Percentiles rank a stretch among this genome's conserved stretches.
Evolutionary conservation across 352 stramenopile species (phyloP).

Genomic region (Pythium aquatile): DNA sequence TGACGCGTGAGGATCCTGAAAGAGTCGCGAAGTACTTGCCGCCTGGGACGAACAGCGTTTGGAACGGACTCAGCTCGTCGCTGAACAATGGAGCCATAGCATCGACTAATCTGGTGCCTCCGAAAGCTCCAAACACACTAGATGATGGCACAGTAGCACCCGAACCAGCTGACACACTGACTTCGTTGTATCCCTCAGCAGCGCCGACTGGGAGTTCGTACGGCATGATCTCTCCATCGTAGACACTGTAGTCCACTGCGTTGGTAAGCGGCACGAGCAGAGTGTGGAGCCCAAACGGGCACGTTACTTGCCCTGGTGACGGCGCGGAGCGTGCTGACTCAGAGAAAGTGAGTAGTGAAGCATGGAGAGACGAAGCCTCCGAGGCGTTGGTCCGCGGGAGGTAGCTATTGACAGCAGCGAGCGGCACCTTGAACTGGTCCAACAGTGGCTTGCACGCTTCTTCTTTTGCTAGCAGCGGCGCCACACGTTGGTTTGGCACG

Average conservation of each 20-base stretch:
- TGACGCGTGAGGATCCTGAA: conserved; percentile 12
- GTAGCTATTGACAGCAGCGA: conserved; percentile 64
- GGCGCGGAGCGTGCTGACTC: not conserved
- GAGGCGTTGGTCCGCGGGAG: conserved; percentile 55
- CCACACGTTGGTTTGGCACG: not conserved
- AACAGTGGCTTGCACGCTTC: conserved; percentile 36
- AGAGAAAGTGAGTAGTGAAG: conserved; percentile 23
- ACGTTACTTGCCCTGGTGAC: conserved; percentile 27
- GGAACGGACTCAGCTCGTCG: conserved; percentile 11
- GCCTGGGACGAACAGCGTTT: conserved; percentile 61
- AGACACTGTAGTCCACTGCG: conserved; percentile 10
- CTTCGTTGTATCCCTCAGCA: conserved; percentile 4
- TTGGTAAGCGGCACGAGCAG: conserved; percentile 23
- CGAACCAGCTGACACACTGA: conserved; percentile 11
- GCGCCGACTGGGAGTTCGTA: not conserved
- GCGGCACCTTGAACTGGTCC: conserved; percentile 48
- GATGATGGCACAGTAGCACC: not conserved
- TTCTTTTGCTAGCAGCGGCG: conserved; percentile 30
- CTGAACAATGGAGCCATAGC: not conserved
- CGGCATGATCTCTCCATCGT: conserved; percentile 2
- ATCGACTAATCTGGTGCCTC: not conserved
- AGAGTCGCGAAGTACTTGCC: conserved; percentile 24
- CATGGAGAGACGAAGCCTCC: conserved; percentile 29
- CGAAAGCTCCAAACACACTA: not conserved
- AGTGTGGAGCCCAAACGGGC: conserved; percentile 65